Base-by-base conservation (phyloP, 2,329 filamentous ascomycete genomes). In the Emergomyces orientalis region DNA sequence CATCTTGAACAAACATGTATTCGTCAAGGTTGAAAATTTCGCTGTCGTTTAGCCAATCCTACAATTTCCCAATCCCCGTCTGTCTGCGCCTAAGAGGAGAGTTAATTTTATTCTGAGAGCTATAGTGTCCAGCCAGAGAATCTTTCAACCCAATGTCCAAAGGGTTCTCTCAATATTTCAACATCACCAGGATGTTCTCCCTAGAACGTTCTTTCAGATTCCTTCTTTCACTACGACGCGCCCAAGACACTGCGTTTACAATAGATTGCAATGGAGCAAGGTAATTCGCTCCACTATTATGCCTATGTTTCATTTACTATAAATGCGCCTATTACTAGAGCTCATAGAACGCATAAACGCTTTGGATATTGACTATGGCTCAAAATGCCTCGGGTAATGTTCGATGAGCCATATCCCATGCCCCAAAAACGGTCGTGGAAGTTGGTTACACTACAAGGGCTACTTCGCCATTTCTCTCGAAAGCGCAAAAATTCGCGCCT, bases 311-410 rank as follows among this genome's bases (percentile, higher is more conserved):
- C n/a, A 27, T 2, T 56, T 41, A n/a, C 19, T 25, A 56, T 25
- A 25, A 54, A n/a, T 34, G n/a, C 32, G 17, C n/a, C 34, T 41
- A 41, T 27, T 7, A 56, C 7, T 22, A 41, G 32, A 25, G 1
- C n/a, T 34, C 8, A 57, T 11, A 22, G 34, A 57, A n/a, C 11
- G 34, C 2, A 39, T 13, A 41, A 41, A 37, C 17, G 1, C 25
- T 22, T 34, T 45, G 34, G 22, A 56, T 3, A 27, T 27, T 47
- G 41, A 37, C n/a, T 13, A 60, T 30, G 8, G 22, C 27, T 32
- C n/a, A 59, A n/a, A n/a, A 59, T 59, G 56, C 19, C 56, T 32
- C 39, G n/a, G 25, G 22, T 59, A 59, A 34, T 27, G 9, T 59
- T 59, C 22, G 59, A 61, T 19, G 54, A 39, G 13, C 59, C 45